These are phyloP conservation scores for Musa troglodytarum DNA, from an alignment of 176 grass and related monocot species.

Conservation along the genomic window DNA sequence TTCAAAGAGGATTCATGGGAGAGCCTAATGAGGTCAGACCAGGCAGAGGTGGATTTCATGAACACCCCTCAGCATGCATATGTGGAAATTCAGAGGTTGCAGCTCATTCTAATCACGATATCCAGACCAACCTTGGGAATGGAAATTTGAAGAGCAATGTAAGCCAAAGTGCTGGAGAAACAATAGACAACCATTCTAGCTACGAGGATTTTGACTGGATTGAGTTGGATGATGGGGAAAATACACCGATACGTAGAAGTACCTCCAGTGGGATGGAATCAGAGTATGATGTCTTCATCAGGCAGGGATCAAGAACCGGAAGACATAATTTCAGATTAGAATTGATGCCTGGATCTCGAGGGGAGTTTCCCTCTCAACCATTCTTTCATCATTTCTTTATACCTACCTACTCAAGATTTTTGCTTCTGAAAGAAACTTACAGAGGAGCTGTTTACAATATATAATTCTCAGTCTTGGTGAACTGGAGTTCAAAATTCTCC, in stretches of 20 bases:
- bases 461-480: too few relatives aligned
- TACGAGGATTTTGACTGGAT: slow-evolving; percentile 46
- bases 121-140: slow-evolving; percentile 17
- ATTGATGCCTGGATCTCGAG: neutral
- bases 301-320: slow-evolving; percentile 43
- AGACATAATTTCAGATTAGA: slow-evolving; percentile 55
- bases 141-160: slow-evolving; percentile 16
- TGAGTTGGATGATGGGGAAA: slow-evolving; percentile 82
- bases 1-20: slow-evolving; percentile 86
- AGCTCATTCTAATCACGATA: neutral
- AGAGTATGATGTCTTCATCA: slow-evolving; percentile 33
- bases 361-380: too few relatives aligned
- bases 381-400: neutral
- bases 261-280: slow-evolving; percentile 38
- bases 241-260: slow-evolving; percentile 36
- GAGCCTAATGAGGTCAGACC: slow-evolving; percentile 83
- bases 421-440: neutral
- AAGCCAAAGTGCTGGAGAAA: slow-evolving; percentile 22
- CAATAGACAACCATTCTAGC: slow-evolving; percentile 27
- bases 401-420: neutral
- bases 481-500: too few relatives aligned
- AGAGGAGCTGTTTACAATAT: neutral
- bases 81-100: slow-evolving; percentile 32
- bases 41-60: slow-evolving; percentile 87
- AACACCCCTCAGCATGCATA: slow-evolving; percentile 76